Conservation (phyloP, 2,329 filamentous ascomycete species). For the Rosellinia necatrix region DNA sequence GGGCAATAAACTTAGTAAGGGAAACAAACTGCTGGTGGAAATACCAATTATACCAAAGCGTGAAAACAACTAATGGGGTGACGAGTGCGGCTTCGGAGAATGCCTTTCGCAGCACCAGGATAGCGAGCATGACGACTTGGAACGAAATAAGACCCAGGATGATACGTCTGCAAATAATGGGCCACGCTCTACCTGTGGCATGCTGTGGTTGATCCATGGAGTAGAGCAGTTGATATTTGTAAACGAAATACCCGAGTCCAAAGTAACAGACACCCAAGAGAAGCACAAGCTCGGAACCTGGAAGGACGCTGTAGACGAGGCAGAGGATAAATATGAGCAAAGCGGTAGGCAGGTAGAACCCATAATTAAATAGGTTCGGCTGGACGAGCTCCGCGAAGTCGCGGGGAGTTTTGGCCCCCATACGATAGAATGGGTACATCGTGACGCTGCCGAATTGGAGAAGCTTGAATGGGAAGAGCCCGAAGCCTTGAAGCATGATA, state of each 20-base stretch:
- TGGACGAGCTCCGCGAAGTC: constrained; percentile 82
- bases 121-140: constrained; percentile 87
- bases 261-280: constrained; percentile 85
- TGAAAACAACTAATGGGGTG: constrained; percentile 75
- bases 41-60: constrained; percentile 87
- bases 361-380: constrained; percentile 90
- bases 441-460: constrained; percentile 86
- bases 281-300: constrained; percentile 78
- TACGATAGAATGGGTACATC: constrained; percentile 78
- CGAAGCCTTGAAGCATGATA: constrained; percentile 91
- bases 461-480: constrained; percentile 88
- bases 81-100: constrained; percentile 75
- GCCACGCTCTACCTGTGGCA: constrained; percentile 91
- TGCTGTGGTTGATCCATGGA: constrained; percentile 98
- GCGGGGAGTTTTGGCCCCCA: constrained; percentile 83
- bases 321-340: constrained; percentile 94
- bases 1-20: constrained; percentile 87
- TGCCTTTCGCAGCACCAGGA: constrained; percentile 75
- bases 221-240: constrained; percentile 97
- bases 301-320: constrained; percentile 88
- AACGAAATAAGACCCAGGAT: constrained; percentile 86
- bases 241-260: constrained; percentile 80
- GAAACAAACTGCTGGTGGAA: constrained; percentile 83
- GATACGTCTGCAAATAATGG: constrained; percentile 92
- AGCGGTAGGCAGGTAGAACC: constrained; percentile 91